Base-by-base conservation (phyloP, 2,329 filamentous ascomycete species). In the Shiraia bambusicola region DNA sequence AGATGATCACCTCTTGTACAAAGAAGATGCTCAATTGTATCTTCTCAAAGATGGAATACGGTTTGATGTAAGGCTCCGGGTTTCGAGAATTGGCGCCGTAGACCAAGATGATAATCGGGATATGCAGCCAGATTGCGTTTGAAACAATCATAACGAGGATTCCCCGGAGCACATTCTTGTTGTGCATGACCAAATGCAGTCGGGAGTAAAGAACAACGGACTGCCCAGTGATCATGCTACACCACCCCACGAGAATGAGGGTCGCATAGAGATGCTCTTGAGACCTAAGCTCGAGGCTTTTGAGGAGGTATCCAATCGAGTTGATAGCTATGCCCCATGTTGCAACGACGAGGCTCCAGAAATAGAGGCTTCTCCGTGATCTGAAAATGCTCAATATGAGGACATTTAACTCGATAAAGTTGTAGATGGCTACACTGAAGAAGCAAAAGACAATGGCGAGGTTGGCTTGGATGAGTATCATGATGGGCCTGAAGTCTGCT, bases 141-240 rank as follows among this genome's bases (percentile, higher is more conserved):
- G 69, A 51, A 22, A 81, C 69, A 43, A 84, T 83, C 74, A 83
- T 80, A 30, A 58, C 66, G 2, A 82, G 65, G 2, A 81, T 73
- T 3, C 70, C 62, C 4, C 68, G 71, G 1, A 83, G 65, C 15
- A 37, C 35, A 3, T 73, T 63, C 9, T 69, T 64, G 34, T 80
- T 75, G 10, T 72, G 72, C 17, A 81, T 62, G 7, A 84, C 72
- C 1, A 84, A 69, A 52, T 83, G 79, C 1, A 84, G 68, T 8
- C 81, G 72, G 2, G 80, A 83, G 63, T 80, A 84, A 0, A 84
- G 67, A 2, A 84, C 81, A 11, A 83, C 51, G 1, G 76, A 74
- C 56, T 82, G 79, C 1, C 80, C 81, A 0, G 79, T 81, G 0
- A 84, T 77, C 78, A 83, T 82, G 2, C 65, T 54, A 55, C 76